Percentiles rank a stretch among this genome's conserved stretches.
Evolutionary conservation across 1,139 yeast species (phyloP).

Genomic region (Magnusiomyces paraingens): DNA sequence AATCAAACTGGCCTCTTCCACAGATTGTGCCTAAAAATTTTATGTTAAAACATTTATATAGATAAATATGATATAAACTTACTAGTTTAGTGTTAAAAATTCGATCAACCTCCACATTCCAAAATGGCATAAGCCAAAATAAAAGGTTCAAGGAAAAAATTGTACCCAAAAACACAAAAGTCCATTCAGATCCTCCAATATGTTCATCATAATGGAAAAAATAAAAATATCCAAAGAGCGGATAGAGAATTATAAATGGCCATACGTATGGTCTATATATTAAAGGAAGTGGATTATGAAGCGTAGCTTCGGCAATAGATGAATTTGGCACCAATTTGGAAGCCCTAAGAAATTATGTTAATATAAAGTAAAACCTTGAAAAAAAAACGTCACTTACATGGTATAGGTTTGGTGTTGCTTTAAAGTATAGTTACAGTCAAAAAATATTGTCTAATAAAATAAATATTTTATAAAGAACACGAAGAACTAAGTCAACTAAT

Average conservation of each 20-base stretch:
- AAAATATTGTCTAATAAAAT: too few relatives aligned
- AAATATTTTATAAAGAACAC: too few relatives aligned
- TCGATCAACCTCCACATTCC: conserved; percentile 74
- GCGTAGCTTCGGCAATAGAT: conserved; percentile 56
- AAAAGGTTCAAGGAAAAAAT: conserved; percentile 67
- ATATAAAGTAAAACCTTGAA: background rate
- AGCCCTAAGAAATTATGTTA: conserved; percentile 7
- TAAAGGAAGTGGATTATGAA: conserved; percentile 63
- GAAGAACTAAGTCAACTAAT: too few relatives aligned
- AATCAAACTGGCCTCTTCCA: conserved; percentile 63
- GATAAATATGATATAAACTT: background rate
- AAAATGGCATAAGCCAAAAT: conserved; percentile 87
- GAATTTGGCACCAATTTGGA: conserved; percentile 39
- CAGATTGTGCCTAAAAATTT: conserved; percentile 33
- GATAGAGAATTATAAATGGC: conserved; percentile 79
- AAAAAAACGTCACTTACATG: background rate
- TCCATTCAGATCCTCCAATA: conserved; percentile 73
- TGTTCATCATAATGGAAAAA: conserved; percentile 65
- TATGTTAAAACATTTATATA: background rate
- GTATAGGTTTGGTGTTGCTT: too few relatives aligned
- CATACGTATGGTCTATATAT: conserved; percentile 70
- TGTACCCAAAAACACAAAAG: conserved; percentile 76
- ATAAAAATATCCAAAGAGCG: conserved; percentile 64
- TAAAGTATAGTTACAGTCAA: too few relatives aligned
- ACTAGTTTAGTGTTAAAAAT: conserved; percentile 58